Base-by-base conservation (phyloP, 768 basidiomycete species). In the Lyophyllum atratum region DNA sequence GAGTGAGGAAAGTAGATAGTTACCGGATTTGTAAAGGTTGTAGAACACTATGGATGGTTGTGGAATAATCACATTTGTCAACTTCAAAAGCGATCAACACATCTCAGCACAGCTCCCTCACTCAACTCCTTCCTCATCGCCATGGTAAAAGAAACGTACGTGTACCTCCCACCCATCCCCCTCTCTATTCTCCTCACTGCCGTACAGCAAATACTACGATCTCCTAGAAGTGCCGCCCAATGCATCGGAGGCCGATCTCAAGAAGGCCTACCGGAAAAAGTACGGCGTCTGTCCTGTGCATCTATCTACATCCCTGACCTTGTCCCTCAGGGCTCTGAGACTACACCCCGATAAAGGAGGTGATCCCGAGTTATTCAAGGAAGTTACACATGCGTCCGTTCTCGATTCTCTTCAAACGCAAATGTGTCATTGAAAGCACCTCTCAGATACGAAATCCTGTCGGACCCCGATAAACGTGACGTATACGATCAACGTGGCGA, bases 241-340 rank as follows among this genome's bases (percentile, higher is more conserved):
- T 64, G 93, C 90, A 31, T 87, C 86, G 40, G 95, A 96, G 58
- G 67, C 79, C 46, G 94, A 95, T 52, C 84, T 96, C 67, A 96
- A 95, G 81, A 95, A 95, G 72, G 94, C 94, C 28, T 96, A 95
- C 79, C 89, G 93, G 65, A 95, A 94, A 77, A 94, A 93, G 93
- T 93, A 60, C 26, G 19, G 4, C 55, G 14, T 29, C n/a, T 25
- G 45, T 42, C 46, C 54, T 26, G 37, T 58, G 31, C 40, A 46
- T 34, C 37, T 31, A 49, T 39, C 25, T 42, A 43, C 54, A 59
- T 59, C 21, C 9, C 57, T 55, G 24, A 59, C 53, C 55, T n/a
- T n/a, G n/a, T 50, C 62, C 52, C 52, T 40, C 56, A 95, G 93
- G 72, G 93, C 93, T 10, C 73, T 95, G 49, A 85, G 89, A 55